These are phyloP conservation scores for Dothiorella sarmentorum DNA, from an alignment of 2,329 filamentous ascomycete species.

Conservation along the genomic window DNA sequence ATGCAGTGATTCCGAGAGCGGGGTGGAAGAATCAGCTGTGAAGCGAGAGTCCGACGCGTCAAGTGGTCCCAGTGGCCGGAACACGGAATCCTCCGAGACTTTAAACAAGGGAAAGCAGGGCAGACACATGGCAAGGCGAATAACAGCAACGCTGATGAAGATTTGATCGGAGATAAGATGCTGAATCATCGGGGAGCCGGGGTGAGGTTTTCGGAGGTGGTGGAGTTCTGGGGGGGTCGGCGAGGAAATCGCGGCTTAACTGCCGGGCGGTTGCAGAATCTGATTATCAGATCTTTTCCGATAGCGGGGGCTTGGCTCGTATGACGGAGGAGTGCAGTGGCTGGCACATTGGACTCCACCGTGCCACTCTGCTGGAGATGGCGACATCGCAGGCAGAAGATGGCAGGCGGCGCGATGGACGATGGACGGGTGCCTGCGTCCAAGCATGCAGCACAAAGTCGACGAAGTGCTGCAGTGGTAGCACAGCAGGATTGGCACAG, in stretches of 20 bases:
- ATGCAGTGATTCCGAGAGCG: background rate
- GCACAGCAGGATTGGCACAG: background rate
- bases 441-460: background rate
- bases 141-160: background rate
- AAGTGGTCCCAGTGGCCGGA: background rate
- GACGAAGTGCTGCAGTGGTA: background rate
- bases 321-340: background rate
- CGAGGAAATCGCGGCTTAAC: background rate
- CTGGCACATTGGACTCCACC: too few species aligned
- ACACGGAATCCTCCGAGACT: background rate
- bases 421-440: constrained; percentile 6
- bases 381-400: background rate
- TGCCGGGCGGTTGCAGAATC: background rate
- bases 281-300: constrained; percentile 7
- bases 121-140: background rate
- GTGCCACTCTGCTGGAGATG: too few species aligned
- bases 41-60: background rate
- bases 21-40: background rate
- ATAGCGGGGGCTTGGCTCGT: constrained; percentile 3
- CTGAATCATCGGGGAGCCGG: background rate
- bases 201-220: background rate
- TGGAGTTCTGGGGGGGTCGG: background rate
- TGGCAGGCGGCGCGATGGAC: background rate
- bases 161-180: constrained; percentile 13
- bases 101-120: background rate